Conservation (phyloP, 495 filamentous ascomycete genomes). For the Choiromyces venosus region DNA sequence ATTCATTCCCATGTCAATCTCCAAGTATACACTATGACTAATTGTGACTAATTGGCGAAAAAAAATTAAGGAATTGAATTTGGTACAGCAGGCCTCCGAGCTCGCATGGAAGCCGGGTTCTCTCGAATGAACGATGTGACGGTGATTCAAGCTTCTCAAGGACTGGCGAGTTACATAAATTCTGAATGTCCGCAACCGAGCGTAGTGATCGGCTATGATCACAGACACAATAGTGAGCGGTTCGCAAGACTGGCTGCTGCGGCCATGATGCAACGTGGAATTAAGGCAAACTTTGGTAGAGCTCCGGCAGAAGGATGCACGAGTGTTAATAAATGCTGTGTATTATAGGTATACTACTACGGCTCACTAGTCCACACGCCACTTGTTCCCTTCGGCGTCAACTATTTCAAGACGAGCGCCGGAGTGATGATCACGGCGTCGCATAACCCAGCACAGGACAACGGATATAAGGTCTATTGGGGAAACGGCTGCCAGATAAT, state of each 20-base stretch:
- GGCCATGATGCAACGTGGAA: conserved; percentile 57
- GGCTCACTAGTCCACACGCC: conserved; percentile 57
- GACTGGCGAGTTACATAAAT: conserved; percentile 59
- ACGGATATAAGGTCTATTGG: conserved; percentile 73
- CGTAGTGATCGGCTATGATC: conserved; percentile 62
- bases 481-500: conserved; percentile 67
- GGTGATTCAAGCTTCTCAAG: conserved; percentile 68
- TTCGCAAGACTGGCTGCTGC: conserved; percentile 62
- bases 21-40: conserved; percentile 8
- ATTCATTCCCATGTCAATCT: conserved; percentile 26
- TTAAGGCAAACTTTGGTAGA: conserved; percentile 43
- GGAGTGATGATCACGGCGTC: conserved; percentile 67
- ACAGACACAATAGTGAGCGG: conserved; percentile 60
- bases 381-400: conserved; percentile 63
- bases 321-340: background rate
- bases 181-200: conserved; percentile 43
- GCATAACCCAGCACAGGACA: conserved; percentile 62
- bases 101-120: conserved; percentile 66
- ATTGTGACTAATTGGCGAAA: conserved; percentile 1
- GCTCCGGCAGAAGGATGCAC: background rate
- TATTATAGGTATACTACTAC: conserved; percentile 53
- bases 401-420: conserved; percentile 53
- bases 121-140: conserved; percentile 64
- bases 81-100: conserved; percentile 61
- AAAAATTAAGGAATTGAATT: conserved; percentile 55